Evolutionary conservation across 495 filamentous ascomycete genomes (phyloP).

Genomic region (Trichoderma gamsii): DNA sequence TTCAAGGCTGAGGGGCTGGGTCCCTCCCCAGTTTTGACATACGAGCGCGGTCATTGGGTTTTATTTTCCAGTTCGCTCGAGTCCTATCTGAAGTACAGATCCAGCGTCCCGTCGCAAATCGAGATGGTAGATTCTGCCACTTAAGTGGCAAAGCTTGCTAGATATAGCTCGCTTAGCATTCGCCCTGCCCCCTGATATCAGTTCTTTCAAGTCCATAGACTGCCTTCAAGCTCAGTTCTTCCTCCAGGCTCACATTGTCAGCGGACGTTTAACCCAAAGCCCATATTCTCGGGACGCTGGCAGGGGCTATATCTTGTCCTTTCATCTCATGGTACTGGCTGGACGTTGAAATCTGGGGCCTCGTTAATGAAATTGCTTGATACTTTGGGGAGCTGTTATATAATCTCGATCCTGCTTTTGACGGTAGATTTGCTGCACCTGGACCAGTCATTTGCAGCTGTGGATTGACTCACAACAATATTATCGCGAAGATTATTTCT

Average conservation of each 20-base stretch:
- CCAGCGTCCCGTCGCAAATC: neutral
- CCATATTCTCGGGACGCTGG: neutral
- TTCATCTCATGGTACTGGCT: neutral
- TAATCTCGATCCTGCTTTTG: neutral
- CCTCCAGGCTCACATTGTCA: neutral
- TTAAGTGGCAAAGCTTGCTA: slow-evolving; percentile 9
- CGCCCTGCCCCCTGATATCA: neutral
- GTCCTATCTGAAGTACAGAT: neutral
- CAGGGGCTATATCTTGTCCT: neutral
- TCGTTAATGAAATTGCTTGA: neutral
- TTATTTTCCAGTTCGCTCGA: neutral
- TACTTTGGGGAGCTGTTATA: neutral
- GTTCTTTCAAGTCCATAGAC: neutral
- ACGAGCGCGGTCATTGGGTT: neutral
- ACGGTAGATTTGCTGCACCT: neutral
- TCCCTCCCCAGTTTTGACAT: neutral
- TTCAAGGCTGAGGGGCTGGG: neutral
- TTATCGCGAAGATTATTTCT: neutral
- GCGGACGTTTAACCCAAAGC: neutral
- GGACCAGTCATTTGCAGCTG: neutral
- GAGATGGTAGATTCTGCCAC: neutral
- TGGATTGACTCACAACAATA: neutral
- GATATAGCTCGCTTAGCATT: slow-evolving; percentile 1
- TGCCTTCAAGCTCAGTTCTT: neutral
- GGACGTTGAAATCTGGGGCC: neutral